A percentile compares a stretch with the other conserved stretches of the same genome.
phyloP scores from a whole-genome alignment of 169 alveolate species.

The Theileria annulata region DNA sequence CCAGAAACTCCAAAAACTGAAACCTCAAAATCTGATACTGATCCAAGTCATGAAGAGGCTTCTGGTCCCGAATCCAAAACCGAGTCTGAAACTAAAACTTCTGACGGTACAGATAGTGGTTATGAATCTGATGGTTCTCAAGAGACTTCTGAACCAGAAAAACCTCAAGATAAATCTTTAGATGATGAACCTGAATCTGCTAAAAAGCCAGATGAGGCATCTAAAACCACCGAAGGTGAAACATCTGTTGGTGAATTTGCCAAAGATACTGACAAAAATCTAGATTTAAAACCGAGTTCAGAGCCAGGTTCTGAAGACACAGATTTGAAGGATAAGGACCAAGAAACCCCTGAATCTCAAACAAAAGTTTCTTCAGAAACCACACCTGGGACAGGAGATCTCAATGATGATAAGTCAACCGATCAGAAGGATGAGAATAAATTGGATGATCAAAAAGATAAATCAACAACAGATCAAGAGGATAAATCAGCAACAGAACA shows the following conservation, averaged over 20 bases:
- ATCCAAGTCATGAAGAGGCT: background rate
- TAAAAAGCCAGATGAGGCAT: background rate
- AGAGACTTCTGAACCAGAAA: conserved; percentile 16
- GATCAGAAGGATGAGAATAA: conserved; percentile 6
- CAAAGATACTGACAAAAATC: conserved; percentile 27
- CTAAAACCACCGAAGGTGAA: background rate
- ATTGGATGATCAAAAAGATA: background rate
- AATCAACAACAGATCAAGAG: background rate
- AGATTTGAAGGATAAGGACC: conserved; percentile 49
- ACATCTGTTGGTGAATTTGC: conserved; percentile 31
- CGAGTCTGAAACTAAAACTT: no score
- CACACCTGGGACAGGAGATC: conserved; percentile 15
- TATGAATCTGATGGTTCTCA: background rate
- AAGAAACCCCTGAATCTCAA: conserved; percentile 19
- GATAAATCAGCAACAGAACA: background rate
- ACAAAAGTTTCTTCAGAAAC: conserved; percentile 18
- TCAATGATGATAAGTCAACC: background rate
- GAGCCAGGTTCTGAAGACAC: conserved; percentile 42
- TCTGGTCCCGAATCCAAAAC: no score
- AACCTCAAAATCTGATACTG: background rate
- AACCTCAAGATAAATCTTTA: background rate
- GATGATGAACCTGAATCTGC: conserved; percentile 23
- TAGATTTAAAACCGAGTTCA: conserved; percentile 37
- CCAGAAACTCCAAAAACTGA: background rate
- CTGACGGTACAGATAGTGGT: no score